These are phyloP conservation scores for Russula dissimulans DNA, from an alignment of 768 basidiomycete species.

Conservation along the genomic window DNA sequence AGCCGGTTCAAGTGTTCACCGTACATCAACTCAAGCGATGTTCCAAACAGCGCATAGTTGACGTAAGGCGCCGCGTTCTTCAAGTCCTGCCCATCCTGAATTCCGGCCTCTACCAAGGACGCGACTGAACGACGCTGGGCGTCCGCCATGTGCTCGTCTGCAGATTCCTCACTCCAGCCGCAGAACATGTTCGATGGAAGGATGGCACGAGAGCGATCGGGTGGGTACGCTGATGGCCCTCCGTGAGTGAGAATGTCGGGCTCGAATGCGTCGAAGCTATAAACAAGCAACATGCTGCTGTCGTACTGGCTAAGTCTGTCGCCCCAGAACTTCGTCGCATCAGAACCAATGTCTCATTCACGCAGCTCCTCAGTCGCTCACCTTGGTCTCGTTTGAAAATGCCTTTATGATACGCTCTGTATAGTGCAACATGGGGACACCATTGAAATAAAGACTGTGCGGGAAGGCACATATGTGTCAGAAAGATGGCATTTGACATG, in stretches of 20 bases:
- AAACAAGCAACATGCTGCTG: slow-evolving; percentile 34
- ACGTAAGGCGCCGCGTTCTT: slow-evolving; percentile 40
- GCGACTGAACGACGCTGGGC: not conserved
- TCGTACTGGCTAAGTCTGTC: slow-evolving; percentile 24
- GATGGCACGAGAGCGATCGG: slow-evolving; percentile 10
- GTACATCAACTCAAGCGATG: slow-evolving; percentile 42
- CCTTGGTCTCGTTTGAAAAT: slow-evolving; percentile 3
- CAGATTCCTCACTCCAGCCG: slow-evolving; percentile 34
- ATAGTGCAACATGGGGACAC: not conserved
- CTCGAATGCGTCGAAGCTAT: slow-evolving; percentile 24
- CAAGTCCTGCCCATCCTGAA: slow-evolving; percentile 32
- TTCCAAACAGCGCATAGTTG: slow-evolving; percentile 51
- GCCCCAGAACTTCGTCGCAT: slow-evolving; percentile 37
- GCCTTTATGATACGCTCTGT: not conserved
- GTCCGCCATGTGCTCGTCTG: slow-evolving; percentile 26
- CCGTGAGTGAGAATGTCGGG: slow-evolving; percentile 11
- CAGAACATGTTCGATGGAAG: slow-evolving; percentile 23
- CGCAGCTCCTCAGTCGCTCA: not conserved
- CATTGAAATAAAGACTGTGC: slow-evolving; percentile 12
- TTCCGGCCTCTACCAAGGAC: slow-evolving; percentile 34
- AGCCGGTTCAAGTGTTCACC: slow-evolving; percentile 39
- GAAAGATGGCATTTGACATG: not conserved
- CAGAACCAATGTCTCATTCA: not conserved
- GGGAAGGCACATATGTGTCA: not conserved
- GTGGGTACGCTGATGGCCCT: slow-evolving; percentile 15